A percentile compares a stretch with the other conserved stretches of the same genome.
Evolutionary conservation across 2,329 filamentous ascomycete genomes (phyloP).

Genomic region (Amauroascus verrucosus): DNA sequence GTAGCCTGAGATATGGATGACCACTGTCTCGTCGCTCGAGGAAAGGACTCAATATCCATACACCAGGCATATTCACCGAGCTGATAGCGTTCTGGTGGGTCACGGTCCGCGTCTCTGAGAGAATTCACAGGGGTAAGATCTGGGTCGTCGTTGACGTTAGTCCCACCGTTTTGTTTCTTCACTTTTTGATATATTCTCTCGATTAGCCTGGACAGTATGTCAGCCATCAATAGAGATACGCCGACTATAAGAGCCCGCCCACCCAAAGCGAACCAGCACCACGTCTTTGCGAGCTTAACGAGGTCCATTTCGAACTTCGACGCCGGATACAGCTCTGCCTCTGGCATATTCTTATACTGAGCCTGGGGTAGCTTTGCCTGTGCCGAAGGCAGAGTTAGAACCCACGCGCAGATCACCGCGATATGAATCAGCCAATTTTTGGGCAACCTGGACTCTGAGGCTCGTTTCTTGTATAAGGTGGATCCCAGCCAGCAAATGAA

Average conservation of each 20-base stretch:
- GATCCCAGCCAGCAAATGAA: neutral
- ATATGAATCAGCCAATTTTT: neutral
- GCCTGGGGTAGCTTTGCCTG: constrained; percentile 5
- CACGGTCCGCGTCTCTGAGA: neutral
- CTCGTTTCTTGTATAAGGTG: neutral
- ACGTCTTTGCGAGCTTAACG: neutral
- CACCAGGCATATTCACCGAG: neutral
- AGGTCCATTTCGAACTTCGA: neutral
- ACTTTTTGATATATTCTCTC: neutral
- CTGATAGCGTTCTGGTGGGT: neutral
- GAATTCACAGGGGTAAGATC: neutral
- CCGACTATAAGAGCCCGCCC: neutral
- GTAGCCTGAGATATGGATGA: neutral
- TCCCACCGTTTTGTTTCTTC: too few species aligned
- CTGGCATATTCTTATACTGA: constrained; percentile 1
- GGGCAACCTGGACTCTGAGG: neutral
- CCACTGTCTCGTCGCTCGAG: neutral
- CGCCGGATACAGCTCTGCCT: neutral
- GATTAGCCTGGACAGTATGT: neutral
- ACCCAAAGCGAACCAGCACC: neutral
- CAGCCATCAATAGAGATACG: neutral
- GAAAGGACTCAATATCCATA: neutral
- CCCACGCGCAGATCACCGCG: neutral
- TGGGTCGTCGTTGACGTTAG: neutral
- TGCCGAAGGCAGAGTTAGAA: neutral